Evolutionary conservation across 352 stramenopile species (phyloP).

Genomic region (Phytophthora ramorum): DNA sequence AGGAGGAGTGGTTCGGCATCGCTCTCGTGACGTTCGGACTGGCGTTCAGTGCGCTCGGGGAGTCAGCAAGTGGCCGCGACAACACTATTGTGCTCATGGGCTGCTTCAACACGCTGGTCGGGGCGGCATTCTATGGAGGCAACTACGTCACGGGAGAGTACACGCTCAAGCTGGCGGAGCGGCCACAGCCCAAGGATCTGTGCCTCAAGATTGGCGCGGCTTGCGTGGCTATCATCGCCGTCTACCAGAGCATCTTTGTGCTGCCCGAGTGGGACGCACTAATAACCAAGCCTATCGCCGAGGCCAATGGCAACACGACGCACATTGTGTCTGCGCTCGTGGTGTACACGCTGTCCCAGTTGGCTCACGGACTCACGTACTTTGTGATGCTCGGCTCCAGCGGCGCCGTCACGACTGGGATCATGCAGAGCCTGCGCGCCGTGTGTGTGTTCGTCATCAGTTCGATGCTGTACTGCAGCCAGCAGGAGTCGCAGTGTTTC

Average conservation of each 20-base stretch:
- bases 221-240: slow-evolving; percentile 76
- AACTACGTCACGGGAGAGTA: slow-evolving; percentile 90
- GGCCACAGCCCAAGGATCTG: slow-evolving; percentile 74
- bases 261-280: slow-evolving; percentile 78
- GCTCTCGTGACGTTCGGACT: slow-evolving; percentile 85
- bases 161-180: slow-evolving; percentile 80
- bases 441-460: slow-evolving; percentile 88
- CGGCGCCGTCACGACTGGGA: slow-evolving; percentile 83
- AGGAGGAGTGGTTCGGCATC: slow-evolving; percentile 84
- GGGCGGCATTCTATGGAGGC: slow-evolving; percentile 82
- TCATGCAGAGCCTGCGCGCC: slow-evolving; percentile 89
- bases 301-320: slow-evolving; percentile 70
- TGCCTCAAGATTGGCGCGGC: slow-evolving; percentile 81
- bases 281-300: slow-evolving; percentile 77
- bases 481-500: slow-evolving; percentile 89
- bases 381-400: slow-evolving; percentile 86
- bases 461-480: slow-evolving; percentile 83
- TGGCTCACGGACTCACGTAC: slow-evolving; percentile 86
- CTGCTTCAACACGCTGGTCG: slow-evolving; percentile 84
- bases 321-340: slow-evolving; percentile 69
- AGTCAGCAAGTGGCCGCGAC: slow-evolving; percentile 68
- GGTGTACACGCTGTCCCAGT: slow-evolving; percentile 79
- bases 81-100: slow-evolving; percentile 83
- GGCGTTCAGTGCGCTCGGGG: slow-evolving; percentile 80
- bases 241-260: slow-evolving; percentile 87